A percentile compares a stretch with the other conserved stretches of the same genome.
phyloP scores from a whole-genome alignment of 2,329 filamentous ascomycete genomes.

The Aspergillus glaucus region DNA sequence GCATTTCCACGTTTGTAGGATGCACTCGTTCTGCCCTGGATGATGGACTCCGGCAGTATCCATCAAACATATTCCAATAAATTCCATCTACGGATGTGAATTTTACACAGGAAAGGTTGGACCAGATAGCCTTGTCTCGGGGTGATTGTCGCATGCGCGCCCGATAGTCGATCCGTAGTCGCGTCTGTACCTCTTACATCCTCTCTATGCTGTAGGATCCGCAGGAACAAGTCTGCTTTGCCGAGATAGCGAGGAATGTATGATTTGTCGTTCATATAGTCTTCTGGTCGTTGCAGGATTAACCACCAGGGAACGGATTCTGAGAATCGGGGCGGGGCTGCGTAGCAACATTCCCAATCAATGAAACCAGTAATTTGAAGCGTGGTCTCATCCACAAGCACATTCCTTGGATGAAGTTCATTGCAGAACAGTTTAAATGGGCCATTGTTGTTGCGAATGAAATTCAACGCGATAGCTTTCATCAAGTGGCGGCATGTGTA shows the following conservation, averaged over 20 bases:
- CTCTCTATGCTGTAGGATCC: no score
- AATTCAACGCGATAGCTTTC: background rate
- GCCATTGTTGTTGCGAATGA: conserved; percentile 6
- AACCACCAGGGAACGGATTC: conserved; percentile 12
- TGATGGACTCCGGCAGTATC: background rate
- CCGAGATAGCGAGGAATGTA: background rate
- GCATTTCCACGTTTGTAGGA: background rate
- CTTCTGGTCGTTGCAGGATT: conserved; percentile 4
- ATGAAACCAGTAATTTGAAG: conserved; percentile 14
- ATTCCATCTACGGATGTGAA: background rate
- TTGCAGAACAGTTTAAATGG: conserved; percentile 21
- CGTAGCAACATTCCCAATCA: conserved; percentile 27
- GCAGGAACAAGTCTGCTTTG: background rate
- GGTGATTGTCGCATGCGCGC: background rate
- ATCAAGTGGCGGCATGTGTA: background rate
- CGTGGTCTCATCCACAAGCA: conserved; percentile 15
- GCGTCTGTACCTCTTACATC: no score
- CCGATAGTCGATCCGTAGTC: background rate
- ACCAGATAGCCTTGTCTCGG: background rate
- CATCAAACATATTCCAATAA: background rate
- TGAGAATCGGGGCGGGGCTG: conserved; percentile 13
- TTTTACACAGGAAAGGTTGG: background rate
- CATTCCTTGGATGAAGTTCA: conserved; percentile 22
- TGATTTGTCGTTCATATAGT: background rate
- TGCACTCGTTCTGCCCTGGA: background rate